Conservation (phyloP, 2,329 filamentous ascomycete genomes). For the Leptographium wingfieldii region DNA sequence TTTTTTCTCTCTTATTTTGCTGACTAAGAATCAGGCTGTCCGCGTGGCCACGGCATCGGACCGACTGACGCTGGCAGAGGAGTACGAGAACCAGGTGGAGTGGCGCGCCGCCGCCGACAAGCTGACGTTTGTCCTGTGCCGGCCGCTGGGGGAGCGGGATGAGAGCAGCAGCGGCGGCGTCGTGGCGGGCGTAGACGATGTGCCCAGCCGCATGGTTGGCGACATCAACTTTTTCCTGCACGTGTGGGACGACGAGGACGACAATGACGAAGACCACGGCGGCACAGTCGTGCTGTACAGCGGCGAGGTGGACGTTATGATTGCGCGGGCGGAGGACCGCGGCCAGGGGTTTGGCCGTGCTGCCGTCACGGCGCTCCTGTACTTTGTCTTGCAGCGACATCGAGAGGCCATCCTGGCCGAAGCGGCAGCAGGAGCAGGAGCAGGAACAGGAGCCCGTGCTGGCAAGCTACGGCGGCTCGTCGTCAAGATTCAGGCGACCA, state of each 20-base stretch:
- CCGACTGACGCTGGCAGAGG: constrained; percentile 63
- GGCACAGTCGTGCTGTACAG: constrained; percentile 19
- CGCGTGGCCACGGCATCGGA: constrained; percentile 82
- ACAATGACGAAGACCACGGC: constrained; percentile 30
- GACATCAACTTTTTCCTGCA: constrained; percentile 76
- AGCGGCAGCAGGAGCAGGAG: constrained; percentile 16
- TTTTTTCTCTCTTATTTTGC: neutral
- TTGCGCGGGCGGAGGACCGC: constrained; percentile 47
- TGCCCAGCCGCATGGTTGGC: constrained; percentile 48
- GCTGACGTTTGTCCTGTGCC: constrained; percentile 79
- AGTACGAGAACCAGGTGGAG: constrained; percentile 80
- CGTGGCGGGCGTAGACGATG: constrained; percentile 33
- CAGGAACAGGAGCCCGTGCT: neutral
- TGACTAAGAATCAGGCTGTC: constrained; percentile 42
- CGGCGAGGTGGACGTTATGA: constrained; percentile 81
- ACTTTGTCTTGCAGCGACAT: constrained; percentile 46
- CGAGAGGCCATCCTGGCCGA: constrained; percentile 42
- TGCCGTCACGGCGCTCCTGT: constrained; percentile 54
- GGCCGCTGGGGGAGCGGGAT: constrained; percentile 21
- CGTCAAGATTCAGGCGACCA: constrained; percentile 40
- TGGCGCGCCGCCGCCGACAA: constrained; percentile 80
- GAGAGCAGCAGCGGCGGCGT: neutral
- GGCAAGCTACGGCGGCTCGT: constrained; percentile 17
- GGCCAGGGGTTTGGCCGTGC: constrained; percentile 52
- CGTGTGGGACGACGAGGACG: constrained; percentile 42